These are phyloP conservation scores for Lipomyces spencermartinsiae DNA, from an alignment of 805 yeast genomes.

Conservation along the genomic window DNA sequence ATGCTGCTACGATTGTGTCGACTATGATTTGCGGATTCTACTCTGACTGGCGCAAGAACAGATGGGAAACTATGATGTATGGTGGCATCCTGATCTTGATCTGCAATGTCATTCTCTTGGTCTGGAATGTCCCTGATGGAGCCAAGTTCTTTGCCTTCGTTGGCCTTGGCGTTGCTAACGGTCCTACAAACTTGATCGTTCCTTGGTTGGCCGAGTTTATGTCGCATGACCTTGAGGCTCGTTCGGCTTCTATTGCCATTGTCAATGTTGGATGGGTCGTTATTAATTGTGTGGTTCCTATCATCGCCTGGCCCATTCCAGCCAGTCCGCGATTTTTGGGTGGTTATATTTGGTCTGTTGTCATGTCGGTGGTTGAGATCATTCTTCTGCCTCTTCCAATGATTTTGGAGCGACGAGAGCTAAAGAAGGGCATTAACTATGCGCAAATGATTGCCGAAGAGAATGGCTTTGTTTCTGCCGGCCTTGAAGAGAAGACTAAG, in stretches of 20 bases:
- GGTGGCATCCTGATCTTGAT: constrained; percentile 29
- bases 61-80: constrained; percentile 24
- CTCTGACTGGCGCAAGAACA: constrained; percentile 52
- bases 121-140: constrained; percentile 60
- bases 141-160: constrained; percentile 66
- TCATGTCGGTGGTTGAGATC: constrained; percentile 22
- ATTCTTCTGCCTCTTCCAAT: constrained; percentile 27
- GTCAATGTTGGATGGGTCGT: constrained; percentile 37
- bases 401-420: constrained; percentile 24
- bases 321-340: constrained; percentile 28
- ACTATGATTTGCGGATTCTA: constrained; percentile 37
- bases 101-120: constrained; percentile 57
- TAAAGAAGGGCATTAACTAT: constrained; percentile 20
- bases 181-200: constrained; percentile 32
- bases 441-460: constrained; percentile 2
- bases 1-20: constrained; percentile 62
- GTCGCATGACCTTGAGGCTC: constrained; percentile 34
- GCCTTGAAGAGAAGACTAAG: constrained; percentile 15
- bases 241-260: constrained; percentile 34
- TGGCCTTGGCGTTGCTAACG: constrained; percentile 33
- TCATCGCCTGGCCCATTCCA: constrained; percentile 29
- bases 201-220: constrained; percentile 33
- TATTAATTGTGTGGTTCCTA: constrained; percentile 31
- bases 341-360: constrained; percentile 29
- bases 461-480: constrained; percentile 4